phyloP scores from a whole-genome alignment of 306 rosid species.

The Abrus precatorius region DNA sequence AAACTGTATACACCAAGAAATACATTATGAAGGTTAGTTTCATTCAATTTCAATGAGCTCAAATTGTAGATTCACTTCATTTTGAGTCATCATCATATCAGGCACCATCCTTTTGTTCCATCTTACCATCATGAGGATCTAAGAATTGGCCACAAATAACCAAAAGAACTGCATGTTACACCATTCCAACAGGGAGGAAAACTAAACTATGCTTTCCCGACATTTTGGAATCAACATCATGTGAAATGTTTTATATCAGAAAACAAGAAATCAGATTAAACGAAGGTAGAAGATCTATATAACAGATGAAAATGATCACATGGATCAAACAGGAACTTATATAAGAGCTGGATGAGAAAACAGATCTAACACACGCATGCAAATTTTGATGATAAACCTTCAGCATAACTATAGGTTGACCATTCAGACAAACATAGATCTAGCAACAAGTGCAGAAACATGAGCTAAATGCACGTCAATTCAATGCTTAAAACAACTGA shows the following conservation, averaged over 20 bases:
- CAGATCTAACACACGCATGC: conserved; percentile 56
- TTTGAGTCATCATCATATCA: conserved; percentile 24
- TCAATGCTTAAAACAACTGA: conserved; percentile 20
- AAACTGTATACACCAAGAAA: conserved; percentile 11
- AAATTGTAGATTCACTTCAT: neutral
- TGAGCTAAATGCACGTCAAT: conserved; percentile 33
- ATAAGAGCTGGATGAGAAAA: conserved; percentile 23
- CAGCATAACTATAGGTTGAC: conserved; percentile 43
- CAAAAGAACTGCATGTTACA: conserved; percentile 13
- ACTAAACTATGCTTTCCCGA: neutral
- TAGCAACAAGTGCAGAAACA: conserved; percentile 25
- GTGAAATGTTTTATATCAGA: neutral
- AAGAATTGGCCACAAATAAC: conserved; percentile 13
- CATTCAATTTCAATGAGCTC: conserved; percentile 15
- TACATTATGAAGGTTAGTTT: neutral
- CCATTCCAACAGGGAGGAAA: neutral
- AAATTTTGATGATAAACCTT: conserved; percentile 22
- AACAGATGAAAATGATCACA: conserved; percentile 10
- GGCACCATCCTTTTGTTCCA: conserved; percentile 18
- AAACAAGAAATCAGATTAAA: conserved; percentile 19
- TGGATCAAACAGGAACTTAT: neutral
- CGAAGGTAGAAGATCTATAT: conserved; percentile 13
- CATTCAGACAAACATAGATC: conserved; percentile 56
- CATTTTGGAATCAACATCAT: conserved; percentile 13
- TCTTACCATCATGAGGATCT: conserved; percentile 10